Evolutionary conservation across 805 yeast genomes (phyloP).

Genomic region (Candida coquimbonensis): DNA sequence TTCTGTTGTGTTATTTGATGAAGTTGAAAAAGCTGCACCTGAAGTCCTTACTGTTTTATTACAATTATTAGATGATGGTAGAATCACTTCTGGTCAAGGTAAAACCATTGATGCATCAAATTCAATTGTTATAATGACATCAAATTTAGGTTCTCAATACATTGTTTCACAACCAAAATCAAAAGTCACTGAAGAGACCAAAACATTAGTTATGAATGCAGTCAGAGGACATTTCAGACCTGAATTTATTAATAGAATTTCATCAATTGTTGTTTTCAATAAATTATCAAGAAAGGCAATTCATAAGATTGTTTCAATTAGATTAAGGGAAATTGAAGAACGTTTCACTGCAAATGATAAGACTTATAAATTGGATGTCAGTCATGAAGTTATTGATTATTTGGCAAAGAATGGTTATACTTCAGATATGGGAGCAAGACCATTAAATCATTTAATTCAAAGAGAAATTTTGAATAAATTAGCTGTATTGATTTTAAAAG

Average conservation of each 20-base stretch:
- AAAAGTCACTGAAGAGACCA: constrained; percentile 60
- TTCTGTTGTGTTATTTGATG: constrained; percentile 94
- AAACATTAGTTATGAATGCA: constrained; percentile 72
- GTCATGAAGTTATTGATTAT: constrained; percentile 71
- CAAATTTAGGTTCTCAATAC: constrained; percentile 92
- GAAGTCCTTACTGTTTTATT: constrained; percentile 88
- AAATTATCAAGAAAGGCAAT: constrained; percentile 87
- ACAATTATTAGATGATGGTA: constrained; percentile 94
- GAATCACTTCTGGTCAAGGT: constrained; percentile 91
- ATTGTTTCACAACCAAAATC: constrained; percentile 62
- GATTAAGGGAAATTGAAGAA: constrained; percentile 77
- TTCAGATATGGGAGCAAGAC: constrained; percentile 93
- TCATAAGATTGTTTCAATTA: constrained; percentile 80
- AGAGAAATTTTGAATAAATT: constrained; percentile 77
- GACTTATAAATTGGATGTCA: constrained; percentile 63
- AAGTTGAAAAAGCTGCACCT: constrained; percentile 98
- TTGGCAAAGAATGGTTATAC: constrained; percentile 85
- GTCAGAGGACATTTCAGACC: constrained; percentile 93
- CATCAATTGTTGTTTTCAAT: constrained; percentile 89
- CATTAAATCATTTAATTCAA: constrained; percentile 88
- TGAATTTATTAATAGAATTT: constrained; percentile 92
- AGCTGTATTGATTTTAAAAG: constrained; percentile 83
- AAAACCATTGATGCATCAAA: constrained; percentile 90
- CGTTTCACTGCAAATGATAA: constrained; percentile 84
- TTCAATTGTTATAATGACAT: constrained; percentile 90